Percentiles rank a stretch among this genome's conserved stretches.
Conservation (phyloP, 2,329 filamentous ascomycete genomes). For the Rhexocercosporidium sp. region DNA sequence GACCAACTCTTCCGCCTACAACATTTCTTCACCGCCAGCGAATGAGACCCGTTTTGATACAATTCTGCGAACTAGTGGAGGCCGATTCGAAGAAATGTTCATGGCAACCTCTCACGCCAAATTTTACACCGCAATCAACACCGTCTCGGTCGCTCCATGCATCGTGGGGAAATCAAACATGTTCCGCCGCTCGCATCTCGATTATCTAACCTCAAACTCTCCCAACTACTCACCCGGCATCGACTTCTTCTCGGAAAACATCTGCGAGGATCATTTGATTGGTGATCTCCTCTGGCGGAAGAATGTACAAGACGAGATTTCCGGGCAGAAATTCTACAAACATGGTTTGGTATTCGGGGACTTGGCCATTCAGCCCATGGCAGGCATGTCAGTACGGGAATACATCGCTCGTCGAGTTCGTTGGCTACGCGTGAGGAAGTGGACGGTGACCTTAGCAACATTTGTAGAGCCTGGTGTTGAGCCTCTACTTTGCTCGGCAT, state of each 20-base stretch:
- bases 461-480: constrained; percentile 93
- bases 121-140: constrained; percentile 97
- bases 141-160: constrained; percentile 87
- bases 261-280: constrained; percentile 97
- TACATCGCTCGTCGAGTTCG: constrained; percentile 83
- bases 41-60: constrained; percentile 33
- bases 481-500: constrained; percentile 80
- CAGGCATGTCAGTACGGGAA: constrained; percentile 75
- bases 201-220: constrained; percentile 64
- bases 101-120: constrained; percentile 94
- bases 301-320: constrained; percentile 54
- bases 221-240: constrained; percentile 67
- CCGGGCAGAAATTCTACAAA: constrained; percentile 63
- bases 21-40: constrained; percentile 38
- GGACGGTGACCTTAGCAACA: constrained; percentile 87
- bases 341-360: constrained; percentile 87
- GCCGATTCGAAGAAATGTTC: constrained; percentile 91
- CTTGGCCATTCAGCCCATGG: constrained; percentile 87
- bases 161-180: constrained; percentile 98
- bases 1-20: constrained; percentile 42
- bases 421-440: constrained; percentile 94
- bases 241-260: constrained; percentile 93
- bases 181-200: constrained; percentile 91
- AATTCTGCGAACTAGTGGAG: constrained; percentile 62
- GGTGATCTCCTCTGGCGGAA: constrained; percentile 88